Evolutionary conservation across 257 asterid species (phyloP).

Genomic region (Craterostigma plantagineum): DNA sequence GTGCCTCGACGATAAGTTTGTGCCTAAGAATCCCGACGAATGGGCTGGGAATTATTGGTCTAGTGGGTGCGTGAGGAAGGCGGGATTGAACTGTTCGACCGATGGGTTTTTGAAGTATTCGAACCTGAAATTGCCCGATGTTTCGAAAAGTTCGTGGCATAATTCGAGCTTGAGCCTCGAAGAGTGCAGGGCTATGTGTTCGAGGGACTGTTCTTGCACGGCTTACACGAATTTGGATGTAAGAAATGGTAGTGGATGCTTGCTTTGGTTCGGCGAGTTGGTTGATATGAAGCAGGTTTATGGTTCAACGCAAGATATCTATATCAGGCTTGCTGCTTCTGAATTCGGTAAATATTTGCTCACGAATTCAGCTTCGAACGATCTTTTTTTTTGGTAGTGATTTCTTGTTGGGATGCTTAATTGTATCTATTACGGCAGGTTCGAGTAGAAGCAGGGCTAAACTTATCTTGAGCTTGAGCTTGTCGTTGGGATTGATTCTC

Average conservation of each 20-base stretch:
- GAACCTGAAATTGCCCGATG: conserved; percentile 61
- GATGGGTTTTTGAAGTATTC: conserved; percentile 35
- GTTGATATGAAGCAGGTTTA: conserved; percentile 74
- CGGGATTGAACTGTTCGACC: conserved; percentile 23
- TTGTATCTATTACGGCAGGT: too few relatives aligned
- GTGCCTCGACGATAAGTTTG: conserved; percentile 37
- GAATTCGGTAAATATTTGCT: conserved; percentile 39
- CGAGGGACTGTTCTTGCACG: conserved; percentile 47
- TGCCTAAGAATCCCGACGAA: conserved; percentile 39
- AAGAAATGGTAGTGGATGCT: conserved; percentile 43
- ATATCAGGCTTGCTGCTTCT: conserved; percentile 41
- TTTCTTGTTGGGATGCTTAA: too few relatives aligned
- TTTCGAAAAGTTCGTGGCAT: conserved; percentile 29
- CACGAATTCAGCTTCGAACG: too few relatives aligned
- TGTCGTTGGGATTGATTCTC: too few relatives aligned
- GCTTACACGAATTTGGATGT: conserved; percentile 46
- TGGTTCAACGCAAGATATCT: conserved; percentile 57
- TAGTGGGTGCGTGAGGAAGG: conserved; percentile 38
- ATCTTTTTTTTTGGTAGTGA: too few relatives aligned
- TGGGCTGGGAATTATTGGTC: conserved; percentile 74
- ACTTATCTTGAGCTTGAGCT: too few relatives aligned
- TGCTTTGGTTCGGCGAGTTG: conserved; percentile 44
- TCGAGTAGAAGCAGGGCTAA: too few relatives aligned
- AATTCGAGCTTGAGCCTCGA: conserved; percentile 22
- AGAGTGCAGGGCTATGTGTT: conserved; percentile 36